Evolutionary conservation across 441 rosid genomes (phyloP).

Genomic region (Rhodomyrtus psidioides): DNA sequence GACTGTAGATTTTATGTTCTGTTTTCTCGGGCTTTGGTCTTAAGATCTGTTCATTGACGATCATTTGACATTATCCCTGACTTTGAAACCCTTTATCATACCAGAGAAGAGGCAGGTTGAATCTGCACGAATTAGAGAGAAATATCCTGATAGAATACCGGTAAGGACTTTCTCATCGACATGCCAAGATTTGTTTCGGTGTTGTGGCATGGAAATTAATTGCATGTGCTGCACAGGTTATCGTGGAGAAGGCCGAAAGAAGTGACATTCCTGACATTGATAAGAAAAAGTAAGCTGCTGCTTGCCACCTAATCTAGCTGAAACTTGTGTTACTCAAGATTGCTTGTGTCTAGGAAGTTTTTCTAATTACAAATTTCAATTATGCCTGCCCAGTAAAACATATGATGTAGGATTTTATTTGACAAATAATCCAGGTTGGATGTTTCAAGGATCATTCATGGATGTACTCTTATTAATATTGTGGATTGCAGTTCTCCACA

Average conservation of each 20-base stretch:
- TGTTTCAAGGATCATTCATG: not conserved
- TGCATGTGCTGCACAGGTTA: conserved; percentile 20
- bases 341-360: not conserved
- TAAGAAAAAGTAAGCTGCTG: conserved; percentile 37
- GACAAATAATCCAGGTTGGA: not conserved
- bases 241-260: conserved; percentile 43
- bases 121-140: not conserved
- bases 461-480: not conserved
- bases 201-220: not conserved
- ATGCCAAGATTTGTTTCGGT: not conserved
- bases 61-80: not conserved
- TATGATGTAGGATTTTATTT: not conserved
- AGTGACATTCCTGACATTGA: conserved; percentile 44
- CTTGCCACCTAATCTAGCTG: not conserved
- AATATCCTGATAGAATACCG: not conserved
- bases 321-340: not conserved
- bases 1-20: not conserved
- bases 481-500: not conserved
- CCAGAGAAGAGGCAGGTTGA: not conserved
- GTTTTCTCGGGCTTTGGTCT: not conserved
- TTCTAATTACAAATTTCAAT: not conserved
- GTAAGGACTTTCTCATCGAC: not conserved
- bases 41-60: not conserved
- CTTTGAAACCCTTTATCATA: not conserved
- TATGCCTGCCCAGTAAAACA: not conserved